Conservation (phyloP, 352 stramenopile species). For the Globisporangium irregulare region DNA sequence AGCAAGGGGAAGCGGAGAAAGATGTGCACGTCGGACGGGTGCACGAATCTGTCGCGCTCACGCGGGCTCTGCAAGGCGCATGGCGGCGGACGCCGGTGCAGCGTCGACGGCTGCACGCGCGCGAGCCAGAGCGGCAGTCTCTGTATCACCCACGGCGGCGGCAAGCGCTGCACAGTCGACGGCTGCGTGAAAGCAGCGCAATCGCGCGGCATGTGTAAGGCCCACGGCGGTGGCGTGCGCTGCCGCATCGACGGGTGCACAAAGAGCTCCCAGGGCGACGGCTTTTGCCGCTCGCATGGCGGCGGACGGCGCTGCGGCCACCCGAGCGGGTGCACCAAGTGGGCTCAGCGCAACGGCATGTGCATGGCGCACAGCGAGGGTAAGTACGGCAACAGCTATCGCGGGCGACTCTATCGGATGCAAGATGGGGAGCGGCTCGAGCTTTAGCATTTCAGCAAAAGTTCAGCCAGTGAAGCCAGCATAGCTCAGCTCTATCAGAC, state of each 20-base stretch:
- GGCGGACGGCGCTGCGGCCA: conserved; percentile 71
- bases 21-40: conserved; percentile 77
- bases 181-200: conserved; percentile 78
- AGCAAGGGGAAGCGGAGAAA: conserved; percentile 61
- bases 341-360: conserved; percentile 81
- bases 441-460: conserved; percentile 5
- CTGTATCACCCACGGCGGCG: conserved; percentile 80
- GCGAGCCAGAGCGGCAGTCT: conserved; percentile 78
- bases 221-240: conserved; percentile 75
- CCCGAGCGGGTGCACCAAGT: conserved; percentile 70
- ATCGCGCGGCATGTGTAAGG: conserved; percentile 83
- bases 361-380: conserved; percentile 85
- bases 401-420: conserved; percentile 52
- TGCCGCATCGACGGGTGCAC: conserved; percentile 79
- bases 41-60: conserved; percentile 73
- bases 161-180: conserved; percentile 80
- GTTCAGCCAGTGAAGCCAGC: not conserved
- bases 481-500: not conserved
- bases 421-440: conserved; percentile 16
- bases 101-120: conserved; percentile 72
- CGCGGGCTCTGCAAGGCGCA: conserved; percentile 78
- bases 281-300: conserved; percentile 80
- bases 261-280: conserved; percentile 81
- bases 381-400: conserved; percentile 81
- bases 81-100: conserved; percentile 70